phyloP scores from a whole-genome alignment of 305 asterid species.

The Fraxinus platypoda region DNA sequence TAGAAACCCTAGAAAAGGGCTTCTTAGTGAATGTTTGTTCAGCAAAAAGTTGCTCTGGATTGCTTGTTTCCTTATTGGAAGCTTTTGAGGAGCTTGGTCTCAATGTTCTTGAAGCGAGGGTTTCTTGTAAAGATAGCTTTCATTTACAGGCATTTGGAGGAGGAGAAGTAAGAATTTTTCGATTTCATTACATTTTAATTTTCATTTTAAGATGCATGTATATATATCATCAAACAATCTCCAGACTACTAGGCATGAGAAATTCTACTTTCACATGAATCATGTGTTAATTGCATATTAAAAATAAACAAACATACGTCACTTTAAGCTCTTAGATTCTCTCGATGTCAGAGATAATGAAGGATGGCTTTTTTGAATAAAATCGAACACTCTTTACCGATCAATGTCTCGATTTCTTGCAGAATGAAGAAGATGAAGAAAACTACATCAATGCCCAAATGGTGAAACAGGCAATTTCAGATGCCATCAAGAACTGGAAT shows the following conservation, averaged over 20 bases:
- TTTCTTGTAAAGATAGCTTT: constrained; percentile 73
- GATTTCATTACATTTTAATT: not conserved
- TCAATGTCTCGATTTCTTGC: constrained; percentile 13
- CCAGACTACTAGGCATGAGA: not conserved
- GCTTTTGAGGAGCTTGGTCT: constrained; percentile 84
- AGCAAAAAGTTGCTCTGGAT: constrained; percentile 61
- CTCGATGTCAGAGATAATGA: not conserved
- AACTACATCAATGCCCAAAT: constrained; percentile 39
- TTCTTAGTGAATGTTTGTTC: constrained; percentile 63
- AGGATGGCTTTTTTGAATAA: not conserved
- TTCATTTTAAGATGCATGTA: not conserved
- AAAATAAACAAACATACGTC: no score
- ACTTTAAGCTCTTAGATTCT: not conserved
- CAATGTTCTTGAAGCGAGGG: constrained; percentile 79
- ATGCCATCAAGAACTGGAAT: constrained; percentile 74
- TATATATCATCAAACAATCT: not conserved
- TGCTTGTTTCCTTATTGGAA: constrained; percentile 61
- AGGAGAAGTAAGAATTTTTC: constrained; percentile 49
- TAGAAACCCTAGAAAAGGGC: constrained; percentile 81
- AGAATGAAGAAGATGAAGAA: constrained; percentile 68
- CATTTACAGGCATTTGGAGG: constrained; percentile 78
- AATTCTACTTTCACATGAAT: no score
- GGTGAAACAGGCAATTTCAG: constrained; percentile 60
- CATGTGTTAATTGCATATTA: no score
- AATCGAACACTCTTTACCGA: not conserved